Base-by-base conservation (phyloP, 352 stramenopile species). In the Pythium chondricola region DNA sequence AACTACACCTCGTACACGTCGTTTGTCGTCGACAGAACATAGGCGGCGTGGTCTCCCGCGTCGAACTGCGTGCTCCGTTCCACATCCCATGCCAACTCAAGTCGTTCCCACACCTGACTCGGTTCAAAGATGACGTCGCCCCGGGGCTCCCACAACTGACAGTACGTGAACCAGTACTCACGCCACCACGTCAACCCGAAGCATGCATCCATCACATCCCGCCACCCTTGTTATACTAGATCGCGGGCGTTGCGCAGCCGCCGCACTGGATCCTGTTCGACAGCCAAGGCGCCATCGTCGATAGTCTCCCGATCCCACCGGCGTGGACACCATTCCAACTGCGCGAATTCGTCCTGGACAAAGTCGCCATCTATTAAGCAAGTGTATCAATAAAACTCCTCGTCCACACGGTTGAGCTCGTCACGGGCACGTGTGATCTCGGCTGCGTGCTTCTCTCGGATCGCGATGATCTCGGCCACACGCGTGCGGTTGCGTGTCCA, bases 341-440 rank as follows among this genome's bases (percentile, higher is more conserved):
- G 4, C 65, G 65, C 11, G 65, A 75, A 17, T 32, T 63, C 16
- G 56, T 79, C 17, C 10, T 25, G 7, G 51, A 58, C n/a, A n/a
- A n/a, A n/a, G n/a, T n/a, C n/a, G n/a, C n/a, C n/a, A n/a, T n/a
- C n/a, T n/a, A n/a, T n/a, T n/a, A n/a, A n/a, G n/a, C n/a, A n/a
- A n/a, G n/a, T n/a, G n/a, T 33, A 13, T 33, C 44, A 83, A 42
- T 88, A 91, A 43, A 88, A 88, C 40, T 91, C 80, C 25, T 91
- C 80, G 27, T 91, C 80, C 13, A 80, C 74, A 37, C 73, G 72
- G 35, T 68, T 88, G 40, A 91, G 76, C 51, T 91, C 80, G 40
- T 91, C 80, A 26, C 75, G 76, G 9, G 88, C 61, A 24, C 56
- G 65, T 13, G 61, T 58, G 54, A 89, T 84, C 24, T 88, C 80